These are phyloP conservation scores for Helminthosporium solani DNA, from an alignment of 2,329 filamentous ascomycete genomes.

Conservation along the genomic window DNA sequence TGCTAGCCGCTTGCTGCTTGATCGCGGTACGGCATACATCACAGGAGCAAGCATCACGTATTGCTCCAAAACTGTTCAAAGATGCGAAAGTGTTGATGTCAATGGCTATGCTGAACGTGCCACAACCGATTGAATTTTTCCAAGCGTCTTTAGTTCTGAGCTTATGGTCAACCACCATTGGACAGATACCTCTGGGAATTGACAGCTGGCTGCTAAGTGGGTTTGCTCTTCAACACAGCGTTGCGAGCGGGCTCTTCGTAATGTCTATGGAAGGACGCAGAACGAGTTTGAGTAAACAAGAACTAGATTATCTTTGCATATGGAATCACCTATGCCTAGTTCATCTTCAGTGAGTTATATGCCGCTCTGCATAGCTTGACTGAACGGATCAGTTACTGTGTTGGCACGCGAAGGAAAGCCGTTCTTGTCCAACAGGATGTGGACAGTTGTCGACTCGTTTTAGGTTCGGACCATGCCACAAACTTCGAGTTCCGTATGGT, in stretches of 20 bases:
- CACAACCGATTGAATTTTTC: slow-evolving; percentile 48
- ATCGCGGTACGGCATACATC: slow-evolving; percentile 48
- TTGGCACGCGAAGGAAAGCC: slow-evolving; percentile 45
- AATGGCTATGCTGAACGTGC: slow-evolving; percentile 36
- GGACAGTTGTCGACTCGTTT: slow-evolving; percentile 40
- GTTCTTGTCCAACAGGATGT: slow-evolving; percentile 43
- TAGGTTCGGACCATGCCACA: slow-evolving; percentile 42
- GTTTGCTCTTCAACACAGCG: slow-evolving; percentile 47
- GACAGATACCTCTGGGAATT: slow-evolving; percentile 47
- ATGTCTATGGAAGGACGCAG: slow-evolving; percentile 6
- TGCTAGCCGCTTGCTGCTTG: slow-evolving; percentile 44
- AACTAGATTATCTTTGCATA: slow-evolving; percentile 39
- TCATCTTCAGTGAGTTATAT: slow-evolving; percentile 45
- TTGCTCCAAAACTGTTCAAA: slow-evolving; percentile 43
- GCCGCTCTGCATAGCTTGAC: background rate
- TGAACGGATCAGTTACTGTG: slow-evolving; percentile 41
- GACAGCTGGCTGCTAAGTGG: slow-evolving; percentile 50
- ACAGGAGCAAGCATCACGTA: slow-evolving; percentile 38
- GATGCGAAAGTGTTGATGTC: slow-evolving; percentile 35
- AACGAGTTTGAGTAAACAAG: slow-evolving; percentile 15
- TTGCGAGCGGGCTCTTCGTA: slow-evolving; percentile 41
- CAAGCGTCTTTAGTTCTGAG: slow-evolving; percentile 47
- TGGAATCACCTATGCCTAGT: slow-evolving; percentile 50
- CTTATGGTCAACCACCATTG: slow-evolving; percentile 51
- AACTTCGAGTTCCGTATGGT: slow-evolving; percentile 52